Evolutionary conservation across 345 rosid species (phyloP).

Genomic region (Euphorbia tirucalli): DNA sequence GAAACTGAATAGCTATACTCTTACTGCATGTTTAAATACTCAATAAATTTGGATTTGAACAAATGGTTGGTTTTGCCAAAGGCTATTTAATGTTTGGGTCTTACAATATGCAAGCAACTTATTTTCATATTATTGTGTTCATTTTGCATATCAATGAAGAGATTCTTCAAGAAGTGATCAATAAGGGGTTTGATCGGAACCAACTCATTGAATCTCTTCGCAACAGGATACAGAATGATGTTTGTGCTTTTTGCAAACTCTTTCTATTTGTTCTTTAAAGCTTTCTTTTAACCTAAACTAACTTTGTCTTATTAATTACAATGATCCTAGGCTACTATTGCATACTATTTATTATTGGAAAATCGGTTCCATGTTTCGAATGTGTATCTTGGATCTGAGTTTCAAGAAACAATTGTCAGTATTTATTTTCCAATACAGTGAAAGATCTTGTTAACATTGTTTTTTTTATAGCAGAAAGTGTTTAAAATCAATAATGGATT

Average conservation of each 20-base stretch:
- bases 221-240: constrained; percentile 77
- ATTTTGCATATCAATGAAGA: constrained; percentile 80
- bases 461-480: neutral
- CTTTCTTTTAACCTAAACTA: neutral
- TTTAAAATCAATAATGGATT: neutral
- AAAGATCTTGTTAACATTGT: neutral
- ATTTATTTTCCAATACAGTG: neutral
- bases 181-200: constrained; percentile 71
- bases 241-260: constrained; percentile 28
- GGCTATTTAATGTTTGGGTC: too few species aligned
- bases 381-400: constrained; percentile 75
- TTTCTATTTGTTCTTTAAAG: constrained; percentile 2
- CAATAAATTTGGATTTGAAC: neutral
- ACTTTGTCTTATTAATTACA: neutral
- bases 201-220: constrained; percentile 73
- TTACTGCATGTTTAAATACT: neutral
- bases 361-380: constrained; percentile 71
- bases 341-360: constrained; percentile 83
- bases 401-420: constrained; percentile 65
- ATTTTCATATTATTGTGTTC: neutral
- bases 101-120: neutral
- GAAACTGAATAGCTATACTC: neutral
- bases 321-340: constrained; percentile 79
- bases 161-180: constrained; percentile 69
- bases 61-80: neutral